phyloP scores from a whole-genome alignment of 1,284 basidiomycete genomes.

The Golubevia pallescens region DNA sequence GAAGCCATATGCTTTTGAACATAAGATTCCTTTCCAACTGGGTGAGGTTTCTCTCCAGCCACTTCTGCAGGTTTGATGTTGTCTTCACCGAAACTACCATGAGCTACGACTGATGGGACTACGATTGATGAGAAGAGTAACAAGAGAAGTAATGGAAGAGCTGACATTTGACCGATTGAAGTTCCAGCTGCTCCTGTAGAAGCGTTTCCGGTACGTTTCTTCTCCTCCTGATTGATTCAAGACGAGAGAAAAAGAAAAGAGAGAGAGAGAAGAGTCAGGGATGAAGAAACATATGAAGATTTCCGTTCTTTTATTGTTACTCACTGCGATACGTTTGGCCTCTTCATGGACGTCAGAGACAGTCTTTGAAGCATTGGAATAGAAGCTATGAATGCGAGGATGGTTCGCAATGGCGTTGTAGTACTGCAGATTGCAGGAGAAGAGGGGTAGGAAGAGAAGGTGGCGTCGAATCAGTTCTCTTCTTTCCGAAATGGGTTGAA shows the following conservation, averaged over 20 bases:
- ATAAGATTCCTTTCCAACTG: slow-evolving; percentile 24
- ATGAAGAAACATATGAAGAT: slow-evolving; percentile 61
- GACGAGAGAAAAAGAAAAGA: background rate
- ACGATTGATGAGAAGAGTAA: slow-evolving; percentile 28
- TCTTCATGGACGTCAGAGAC: slow-evolving; percentile 52
- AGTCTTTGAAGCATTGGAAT: slow-evolving; percentile 37
- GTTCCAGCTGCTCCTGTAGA: slow-evolving; percentile 25
- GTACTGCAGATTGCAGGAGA: no score
- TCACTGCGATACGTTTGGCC: slow-evolving; percentile 36
- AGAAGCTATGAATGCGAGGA: slow-evolving; percentile 39
- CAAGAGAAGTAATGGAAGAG: slow-evolving; percentile 27
- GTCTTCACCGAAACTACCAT: slow-evolving; percentile 18
- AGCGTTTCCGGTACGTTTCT: slow-evolving; percentile 26
- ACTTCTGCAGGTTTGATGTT: slow-evolving; percentile 4
- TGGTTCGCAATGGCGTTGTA: slow-evolving; percentile 48
- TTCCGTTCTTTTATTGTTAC: background rate
- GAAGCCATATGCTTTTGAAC: slow-evolving; percentile 60
- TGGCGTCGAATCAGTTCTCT: background rate
- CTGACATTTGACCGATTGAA: slow-evolving; percentile 25
- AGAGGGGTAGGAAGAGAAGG: background rate
- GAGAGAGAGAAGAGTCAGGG: slow-evolving; percentile 3
- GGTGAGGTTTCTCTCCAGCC: slow-evolving; percentile 3
- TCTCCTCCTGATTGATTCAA: slow-evolving; percentile 17
- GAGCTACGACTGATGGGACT: slow-evolving; percentile 21
- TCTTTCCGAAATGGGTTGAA: background rate